phyloP scores from a whole-genome alignment of 495 filamentous ascomycete genomes.

The Parathielavia hyrcaniae region DNA sequence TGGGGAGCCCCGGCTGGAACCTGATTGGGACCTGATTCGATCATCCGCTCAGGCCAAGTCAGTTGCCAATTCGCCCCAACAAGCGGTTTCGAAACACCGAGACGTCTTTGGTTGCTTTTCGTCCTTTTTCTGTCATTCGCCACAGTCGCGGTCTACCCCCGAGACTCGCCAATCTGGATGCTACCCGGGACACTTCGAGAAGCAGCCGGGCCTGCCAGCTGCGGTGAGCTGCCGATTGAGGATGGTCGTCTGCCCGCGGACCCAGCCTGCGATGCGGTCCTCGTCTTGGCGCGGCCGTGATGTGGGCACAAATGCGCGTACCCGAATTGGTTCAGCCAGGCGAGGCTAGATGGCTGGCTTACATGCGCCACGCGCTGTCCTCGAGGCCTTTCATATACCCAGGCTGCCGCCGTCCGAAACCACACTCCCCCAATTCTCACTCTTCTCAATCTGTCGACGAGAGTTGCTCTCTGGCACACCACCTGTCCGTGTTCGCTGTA shows the following conservation, averaged over 20 bases:
- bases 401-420: not conserved
- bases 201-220: not conserved
- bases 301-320: not conserved
- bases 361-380: not conserved
- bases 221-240: not conserved
- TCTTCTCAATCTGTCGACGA: not conserved
- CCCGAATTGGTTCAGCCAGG: not conserved
- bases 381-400: not conserved
- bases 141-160: too few relatives aligned
- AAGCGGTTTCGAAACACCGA: too few relatives aligned
- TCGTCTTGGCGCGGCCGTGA: not conserved
- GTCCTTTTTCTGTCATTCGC: too few relatives aligned
- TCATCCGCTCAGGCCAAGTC: too few relatives aligned
- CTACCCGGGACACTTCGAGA: not conserved
- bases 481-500: not conserved
- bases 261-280: not conserved
- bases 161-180: not conserved
- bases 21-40: too few relatives aligned
- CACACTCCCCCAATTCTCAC: not conserved
- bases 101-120: too few relatives aligned
- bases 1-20: too few relatives aligned
- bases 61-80: too few relatives aligned
- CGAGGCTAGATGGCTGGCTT: constrained; percentile 2
- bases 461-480: not conserved
- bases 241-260: not conserved